Percentiles rank a stretch among this genome's conserved stretches.
Conservation (phyloP, 108 stramenopile genomes). For the Conticribra weissflogii region DNA sequence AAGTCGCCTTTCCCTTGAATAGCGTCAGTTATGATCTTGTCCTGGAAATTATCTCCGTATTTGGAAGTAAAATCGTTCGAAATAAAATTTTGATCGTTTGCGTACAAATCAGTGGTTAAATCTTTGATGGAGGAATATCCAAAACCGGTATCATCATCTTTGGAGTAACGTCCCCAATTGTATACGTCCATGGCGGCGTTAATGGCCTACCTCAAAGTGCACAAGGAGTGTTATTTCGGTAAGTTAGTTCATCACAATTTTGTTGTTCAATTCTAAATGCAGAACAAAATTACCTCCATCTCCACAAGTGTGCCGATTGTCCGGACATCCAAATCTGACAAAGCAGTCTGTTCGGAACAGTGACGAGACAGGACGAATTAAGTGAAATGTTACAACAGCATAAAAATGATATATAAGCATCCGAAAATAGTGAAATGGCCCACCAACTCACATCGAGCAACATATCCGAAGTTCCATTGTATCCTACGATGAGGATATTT, state of each 20-base stretch:
- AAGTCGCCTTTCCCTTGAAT: slow-evolving; percentile 47
- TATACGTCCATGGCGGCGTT: background rate
- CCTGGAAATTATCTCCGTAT: slow-evolving; percentile 16
- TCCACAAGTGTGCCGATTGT: slow-evolving; percentile 66
- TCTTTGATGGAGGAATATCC: background rate
- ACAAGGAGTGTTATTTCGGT: background rate
- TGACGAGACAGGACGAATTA: background rate
- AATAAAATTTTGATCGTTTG: slow-evolving; percentile 1
- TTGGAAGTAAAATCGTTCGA: slow-evolving; percentile 13
- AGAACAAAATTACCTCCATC: slow-evolving; percentile 65
- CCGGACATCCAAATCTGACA: slow-evolving; percentile 78
- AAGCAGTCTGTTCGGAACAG: slow-evolving; percentile 42
- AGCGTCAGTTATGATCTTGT: slow-evolving; percentile 35
- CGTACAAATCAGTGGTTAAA: background rate
- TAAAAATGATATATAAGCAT: background rate
- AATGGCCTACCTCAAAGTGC: background rate
- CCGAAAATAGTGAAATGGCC: too few species aligned
- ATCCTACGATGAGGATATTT: slow-evolving; percentile 5
- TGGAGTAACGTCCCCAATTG: slow-evolving; percentile 5
- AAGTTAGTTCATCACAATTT: background rate
- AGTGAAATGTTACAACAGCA: background rate
- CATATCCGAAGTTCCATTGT: slow-evolving; percentile 12
- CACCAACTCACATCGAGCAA: slow-evolving; percentile 11
- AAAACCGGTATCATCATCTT: background rate
- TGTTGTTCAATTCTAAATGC: too few species aligned